phyloP scores from a whole-genome alignment of 2,329 filamentous ascomycete species.

The Didymella lethalis region DNA sequence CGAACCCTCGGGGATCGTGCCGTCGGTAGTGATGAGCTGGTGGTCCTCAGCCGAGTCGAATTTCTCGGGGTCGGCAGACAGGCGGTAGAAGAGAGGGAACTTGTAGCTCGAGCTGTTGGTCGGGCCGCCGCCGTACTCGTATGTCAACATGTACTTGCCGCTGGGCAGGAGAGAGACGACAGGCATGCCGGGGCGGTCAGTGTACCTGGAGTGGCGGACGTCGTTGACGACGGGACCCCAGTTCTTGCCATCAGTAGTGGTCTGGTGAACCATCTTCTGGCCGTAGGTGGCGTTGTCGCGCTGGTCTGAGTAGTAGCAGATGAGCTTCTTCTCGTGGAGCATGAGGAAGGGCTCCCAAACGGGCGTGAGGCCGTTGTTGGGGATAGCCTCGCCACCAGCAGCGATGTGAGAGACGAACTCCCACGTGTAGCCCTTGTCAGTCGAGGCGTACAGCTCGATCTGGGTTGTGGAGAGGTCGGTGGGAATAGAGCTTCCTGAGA shows the following conservation, averaged over 20 bases:
- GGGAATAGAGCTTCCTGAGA: slow-evolving; percentile 68
- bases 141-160: slow-evolving; percentile 69
- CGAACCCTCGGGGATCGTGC: slow-evolving; percentile 55
- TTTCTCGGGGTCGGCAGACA: slow-evolving; percentile 56
- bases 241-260: slow-evolving; percentile 63
- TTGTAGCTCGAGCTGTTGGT: slow-evolving; percentile 43
- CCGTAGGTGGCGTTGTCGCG: slow-evolving; percentile 67
- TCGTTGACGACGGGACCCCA: slow-evolving; percentile 70
- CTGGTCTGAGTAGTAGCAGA: slow-evolving; percentile 77
- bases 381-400: slow-evolving; percentile 66
- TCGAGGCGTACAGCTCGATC: slow-evolving; percentile 73
- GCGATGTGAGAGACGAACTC: slow-evolving; percentile 72
- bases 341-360: slow-evolving; percentile 78
- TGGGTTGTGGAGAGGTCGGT: slow-evolving; percentile 67
- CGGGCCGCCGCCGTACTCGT: slow-evolving; percentile 66
- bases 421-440: slow-evolving; percentile 69
- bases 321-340: slow-evolving; percentile 65
- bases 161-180: slow-evolving; percentile 66
- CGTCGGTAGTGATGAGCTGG: slow-evolving; percentile 56
- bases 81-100: slow-evolving; percentile 64
- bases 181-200: slow-evolving; percentile 73
- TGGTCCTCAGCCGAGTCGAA: slow-evolving; percentile 55
- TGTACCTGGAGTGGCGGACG: slow-evolving; percentile 68
- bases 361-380: slow-evolving; percentile 71
- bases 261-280: slow-evolving; percentile 74